Percentiles rank a stretch among this genome's conserved stretches.
Evolutionary conservation across 805 yeast species (phyloP).

Genomic region (Pichia cabralensis): DNA sequence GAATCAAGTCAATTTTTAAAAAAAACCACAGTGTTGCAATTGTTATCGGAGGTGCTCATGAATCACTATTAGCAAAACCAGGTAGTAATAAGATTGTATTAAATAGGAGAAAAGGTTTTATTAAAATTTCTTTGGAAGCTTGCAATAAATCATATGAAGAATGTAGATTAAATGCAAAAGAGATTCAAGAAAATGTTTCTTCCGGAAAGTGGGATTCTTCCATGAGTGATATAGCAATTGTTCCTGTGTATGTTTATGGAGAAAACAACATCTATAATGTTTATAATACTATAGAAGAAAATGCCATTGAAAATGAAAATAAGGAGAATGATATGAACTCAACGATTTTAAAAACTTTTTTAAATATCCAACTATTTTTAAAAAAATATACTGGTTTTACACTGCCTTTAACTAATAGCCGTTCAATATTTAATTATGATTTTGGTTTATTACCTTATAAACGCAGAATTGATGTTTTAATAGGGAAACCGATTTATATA

Average conservation of each 20-base stretch:
- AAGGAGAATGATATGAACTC: slow-evolving; percentile 12
- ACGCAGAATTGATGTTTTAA: slow-evolving; percentile 65
- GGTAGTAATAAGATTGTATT: slow-evolving; percentile 62
- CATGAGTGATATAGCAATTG: slow-evolving; percentile 61
- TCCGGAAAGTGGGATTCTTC: slow-evolving; percentile 6
- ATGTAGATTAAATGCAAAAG: not conserved
- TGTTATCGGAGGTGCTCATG: slow-evolving; percentile 95
- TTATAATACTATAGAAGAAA: slow-evolving; percentile 20
- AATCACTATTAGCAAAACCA: slow-evolving; percentile 59
- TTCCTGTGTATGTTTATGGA: slow-evolving; percentile 88
- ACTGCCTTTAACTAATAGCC: slow-evolving; percentile 80
- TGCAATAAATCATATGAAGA: slow-evolving; percentile 3
- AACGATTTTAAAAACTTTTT: slow-evolving; percentile 25
- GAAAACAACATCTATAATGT: slow-evolving; percentile 57
- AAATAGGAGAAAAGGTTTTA: slow-evolving; percentile 76
- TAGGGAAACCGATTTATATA: slow-evolving; percentile 51
- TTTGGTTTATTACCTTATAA: slow-evolving; percentile 86
- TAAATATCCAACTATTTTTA: slow-evolving; percentile 61
- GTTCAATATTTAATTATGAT: slow-evolving; percentile 88
- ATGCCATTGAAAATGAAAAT: slow-evolving; percentile 1
- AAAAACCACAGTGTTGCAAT: slow-evolving; percentile 72
- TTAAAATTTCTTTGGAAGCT: slow-evolving; percentile 71
- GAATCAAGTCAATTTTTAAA: slow-evolving; percentile 53
- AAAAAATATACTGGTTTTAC: slow-evolving; percentile 74
- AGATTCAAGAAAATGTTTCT: slow-evolving; percentile 3